Evolutionary conservation across 2,329 filamentous ascomycete species (phyloP).

Genomic region (Microdochium trichocladiopsis): DNA sequence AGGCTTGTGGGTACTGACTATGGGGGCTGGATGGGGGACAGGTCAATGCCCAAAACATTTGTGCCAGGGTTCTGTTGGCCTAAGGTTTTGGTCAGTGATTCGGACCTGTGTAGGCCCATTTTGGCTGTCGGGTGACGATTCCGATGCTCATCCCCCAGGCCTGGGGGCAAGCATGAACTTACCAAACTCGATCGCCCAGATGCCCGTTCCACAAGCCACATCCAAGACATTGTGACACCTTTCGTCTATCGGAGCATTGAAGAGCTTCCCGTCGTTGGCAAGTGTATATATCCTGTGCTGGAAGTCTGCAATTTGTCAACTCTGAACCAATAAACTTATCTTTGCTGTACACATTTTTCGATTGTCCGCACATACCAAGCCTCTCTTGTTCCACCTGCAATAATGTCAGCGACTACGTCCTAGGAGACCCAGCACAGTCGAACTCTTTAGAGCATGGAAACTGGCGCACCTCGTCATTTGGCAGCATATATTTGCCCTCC

Average conservation of each 20-base stretch:
- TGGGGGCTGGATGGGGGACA: conserved; percentile 14
- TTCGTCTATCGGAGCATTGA: conserved; percentile 10
- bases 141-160: too few species aligned
- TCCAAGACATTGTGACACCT: conserved; percentile 7
- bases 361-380: conserved; percentile 6
- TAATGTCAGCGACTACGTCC: not conserved
- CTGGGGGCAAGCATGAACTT: not conserved
- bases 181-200: conserved; percentile 15
- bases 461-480: conserved; percentile 14
- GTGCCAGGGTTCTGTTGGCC: conserved; percentile 11
- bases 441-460: not conserved
- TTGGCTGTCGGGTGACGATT: too few species aligned
- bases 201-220: conserved; percentile 12
- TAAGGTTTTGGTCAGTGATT: conserved; percentile 2
- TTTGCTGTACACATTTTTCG: not conserved
- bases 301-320: conserved; percentile 8
- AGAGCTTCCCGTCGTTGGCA: conserved; percentile 11
- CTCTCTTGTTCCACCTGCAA: conserved; percentile 12
- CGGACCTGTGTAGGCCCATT: too few species aligned
- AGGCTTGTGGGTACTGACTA: conserved; percentile 6
- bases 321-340: not conserved
- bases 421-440: not conserved
- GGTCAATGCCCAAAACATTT: conserved; percentile 10
- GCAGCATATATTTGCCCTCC: conserved; percentile 16
- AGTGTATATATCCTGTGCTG: conserved; percentile 15